phyloP scores from a whole-genome alignment of 441 rosid species.

The Brassica balearica region DNA sequence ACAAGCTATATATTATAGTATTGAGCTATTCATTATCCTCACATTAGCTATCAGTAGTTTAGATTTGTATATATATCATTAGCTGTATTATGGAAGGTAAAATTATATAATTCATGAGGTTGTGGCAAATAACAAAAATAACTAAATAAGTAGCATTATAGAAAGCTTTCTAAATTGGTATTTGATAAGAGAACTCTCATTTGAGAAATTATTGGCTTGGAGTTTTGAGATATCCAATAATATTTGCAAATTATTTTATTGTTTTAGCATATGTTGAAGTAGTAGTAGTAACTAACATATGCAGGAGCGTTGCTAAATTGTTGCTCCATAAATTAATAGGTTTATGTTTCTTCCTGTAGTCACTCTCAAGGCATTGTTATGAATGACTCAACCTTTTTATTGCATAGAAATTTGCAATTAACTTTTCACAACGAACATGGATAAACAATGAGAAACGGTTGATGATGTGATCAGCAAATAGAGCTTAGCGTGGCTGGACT shows the following conservation, averaged over 20 bases:
- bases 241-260: not conserved
- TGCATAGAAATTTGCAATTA: not conserved
- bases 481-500: slow-evolving; percentile 36
- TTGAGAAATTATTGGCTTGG: too few species aligned
- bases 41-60: not conserved
- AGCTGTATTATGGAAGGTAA: not conserved
- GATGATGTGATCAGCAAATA: slow-evolving; percentile 25
- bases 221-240: too few species aligned
- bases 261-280: too few species aligned
- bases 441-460: slow-evolving; percentile 30
- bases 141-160: not conserved
- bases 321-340: too few species aligned
- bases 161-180: not conserved
- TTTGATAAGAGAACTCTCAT: too few species aligned
- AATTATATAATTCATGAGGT: not conserved
- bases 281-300: not conserved
- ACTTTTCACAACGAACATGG: slow-evolving; percentile 1
- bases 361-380: too few species aligned
- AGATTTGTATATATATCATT: not conserved
- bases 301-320: not conserved
- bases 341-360: too few species aligned
- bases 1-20: not conserved
- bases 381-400: slow-evolving; percentile 1
- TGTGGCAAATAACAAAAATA: not conserved
- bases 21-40: not conserved